These are phyloP conservation scores for Geranomyces variabilis DNA, from an alignment of 192 early-diverging fungal genomes.

Conservation along the genomic window DNA sequence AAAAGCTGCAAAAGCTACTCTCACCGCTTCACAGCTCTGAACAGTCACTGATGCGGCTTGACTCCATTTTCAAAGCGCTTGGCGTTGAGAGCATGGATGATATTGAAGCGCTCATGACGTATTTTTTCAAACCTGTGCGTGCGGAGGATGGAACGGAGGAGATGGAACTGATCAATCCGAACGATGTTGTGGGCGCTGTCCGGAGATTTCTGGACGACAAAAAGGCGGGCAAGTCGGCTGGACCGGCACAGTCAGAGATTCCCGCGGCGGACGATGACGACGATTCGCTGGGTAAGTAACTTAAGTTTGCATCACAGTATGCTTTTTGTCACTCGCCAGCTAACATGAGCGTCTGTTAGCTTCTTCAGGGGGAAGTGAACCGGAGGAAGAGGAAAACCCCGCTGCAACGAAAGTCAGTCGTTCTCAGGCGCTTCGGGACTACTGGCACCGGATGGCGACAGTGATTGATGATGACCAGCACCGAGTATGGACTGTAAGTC, in stretches of 20 bases:
- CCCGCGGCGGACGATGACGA: neutral
- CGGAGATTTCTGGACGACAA: conserved; percentile 49
- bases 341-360: neutral
- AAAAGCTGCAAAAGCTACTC: conserved; percentile 61
- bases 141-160: neutral
- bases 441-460: conserved; percentile 55
- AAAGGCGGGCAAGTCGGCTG: conserved; percentile 12
- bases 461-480: conserved; percentile 56
- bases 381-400: conserved; percentile 2
- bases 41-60: conserved; percentile 35
- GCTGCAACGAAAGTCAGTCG: neutral
- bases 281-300: neutral
- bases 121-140: too few species aligned
- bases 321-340: too few species aligned
- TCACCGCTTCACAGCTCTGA: conserved; percentile 54
- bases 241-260: neutral
- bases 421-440: conserved; percentile 28
- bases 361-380: conserved; percentile 1
- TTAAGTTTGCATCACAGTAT: too few species aligned
- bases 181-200: conserved; percentile 51
- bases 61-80: conserved; percentile 13
- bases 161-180: conserved; percentile 49
- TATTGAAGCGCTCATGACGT: too few species aligned
- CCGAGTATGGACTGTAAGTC: conserved; percentile 54
- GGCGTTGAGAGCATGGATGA: too few species aligned